phyloP scores from a whole-genome alignment of 106 monocot genomes.

The Gastrodia elata region DNA sequence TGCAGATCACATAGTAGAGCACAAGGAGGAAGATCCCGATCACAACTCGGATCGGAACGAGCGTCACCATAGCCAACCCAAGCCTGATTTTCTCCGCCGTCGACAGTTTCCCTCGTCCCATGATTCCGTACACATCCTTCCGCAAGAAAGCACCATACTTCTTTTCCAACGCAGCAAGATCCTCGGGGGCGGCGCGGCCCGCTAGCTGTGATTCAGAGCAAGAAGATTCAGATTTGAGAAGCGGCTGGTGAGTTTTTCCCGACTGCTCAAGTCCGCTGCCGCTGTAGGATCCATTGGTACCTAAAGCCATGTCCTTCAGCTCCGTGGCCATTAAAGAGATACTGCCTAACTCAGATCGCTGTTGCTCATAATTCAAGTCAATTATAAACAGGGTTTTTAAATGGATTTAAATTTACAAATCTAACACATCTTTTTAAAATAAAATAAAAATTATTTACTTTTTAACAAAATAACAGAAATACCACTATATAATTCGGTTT shows the following conservation, averaged over 20 bases:
- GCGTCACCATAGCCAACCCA: conserved; percentile 41
- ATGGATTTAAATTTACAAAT: no score
- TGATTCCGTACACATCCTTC: conserved; percentile 9
- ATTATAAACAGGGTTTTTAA: no score
- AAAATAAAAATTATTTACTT: no score
- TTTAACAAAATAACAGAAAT: no score
- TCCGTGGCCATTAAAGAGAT: background rate
- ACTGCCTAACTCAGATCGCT: background rate
- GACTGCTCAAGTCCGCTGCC: background rate
- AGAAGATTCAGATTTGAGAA: background rate
- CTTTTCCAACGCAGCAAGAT: conserved; percentile 2
- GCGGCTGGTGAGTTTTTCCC: conserved; percentile 4
- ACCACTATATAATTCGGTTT: no score
- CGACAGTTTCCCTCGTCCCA: conserved; percentile 16
- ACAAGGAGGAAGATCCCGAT: conserved; percentile 43
- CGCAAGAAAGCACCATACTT: conserved; percentile 9
- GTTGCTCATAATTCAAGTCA: no score
- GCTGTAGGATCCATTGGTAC: background rate
- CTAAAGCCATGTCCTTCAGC: conserved; percentile 1
- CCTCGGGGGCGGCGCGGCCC: background rate
- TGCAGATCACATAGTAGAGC: conserved; percentile 67
- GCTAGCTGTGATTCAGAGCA: background rate
- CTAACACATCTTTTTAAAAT: no score
- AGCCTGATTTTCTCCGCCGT: conserved; percentile 46
- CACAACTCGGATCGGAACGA: conserved; percentile 66